Conservation (phyloP, 495 filamentous ascomycete genomes). For the Penicillium desertorum region DNA sequence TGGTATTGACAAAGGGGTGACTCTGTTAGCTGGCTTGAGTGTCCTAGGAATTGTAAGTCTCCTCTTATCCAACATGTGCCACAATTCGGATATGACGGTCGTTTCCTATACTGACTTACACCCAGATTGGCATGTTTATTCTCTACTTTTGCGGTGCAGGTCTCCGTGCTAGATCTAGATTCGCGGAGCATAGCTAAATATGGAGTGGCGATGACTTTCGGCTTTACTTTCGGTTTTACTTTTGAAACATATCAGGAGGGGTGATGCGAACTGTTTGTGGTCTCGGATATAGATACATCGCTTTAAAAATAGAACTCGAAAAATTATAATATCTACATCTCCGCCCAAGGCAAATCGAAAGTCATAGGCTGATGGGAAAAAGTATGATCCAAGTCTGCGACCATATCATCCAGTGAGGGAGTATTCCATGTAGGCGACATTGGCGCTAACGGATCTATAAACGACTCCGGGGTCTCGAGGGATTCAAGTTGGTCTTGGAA, state of each 20-base stretch:
- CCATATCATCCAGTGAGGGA: not conserved
- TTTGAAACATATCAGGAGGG: too few species aligned
- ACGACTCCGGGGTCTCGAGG: not conserved
- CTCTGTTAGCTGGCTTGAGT: constrained; percentile 5
- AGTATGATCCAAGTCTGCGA: not conserved
- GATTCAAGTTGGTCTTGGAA: not conserved
- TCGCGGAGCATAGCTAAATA: not conserved
- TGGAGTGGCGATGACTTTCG: not conserved
- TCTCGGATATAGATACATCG: too few species aligned
- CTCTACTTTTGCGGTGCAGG: not conserved
- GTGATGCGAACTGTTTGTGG: too few species aligned
- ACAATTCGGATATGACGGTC: not conserved
- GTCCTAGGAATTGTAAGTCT: constrained; percentile 1
- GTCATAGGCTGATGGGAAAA: not conserved
- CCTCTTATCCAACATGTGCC: not conserved
- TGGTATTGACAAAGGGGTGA: constrained; percentile 6
- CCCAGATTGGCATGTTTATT: not conserved
- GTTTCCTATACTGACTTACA: not conserved
- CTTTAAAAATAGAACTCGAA: too few species aligned
- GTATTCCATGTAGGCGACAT: not conserved
- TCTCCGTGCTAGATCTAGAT: not conserved
- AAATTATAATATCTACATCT: too few species aligned
- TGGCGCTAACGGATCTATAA: not conserved
- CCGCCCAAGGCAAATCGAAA: not conserved
- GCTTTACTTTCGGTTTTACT: not conserved